Conservation (phyloP, 2,329 filamentous ascomycete species). For the Exophiala alcalophila region DNA sequence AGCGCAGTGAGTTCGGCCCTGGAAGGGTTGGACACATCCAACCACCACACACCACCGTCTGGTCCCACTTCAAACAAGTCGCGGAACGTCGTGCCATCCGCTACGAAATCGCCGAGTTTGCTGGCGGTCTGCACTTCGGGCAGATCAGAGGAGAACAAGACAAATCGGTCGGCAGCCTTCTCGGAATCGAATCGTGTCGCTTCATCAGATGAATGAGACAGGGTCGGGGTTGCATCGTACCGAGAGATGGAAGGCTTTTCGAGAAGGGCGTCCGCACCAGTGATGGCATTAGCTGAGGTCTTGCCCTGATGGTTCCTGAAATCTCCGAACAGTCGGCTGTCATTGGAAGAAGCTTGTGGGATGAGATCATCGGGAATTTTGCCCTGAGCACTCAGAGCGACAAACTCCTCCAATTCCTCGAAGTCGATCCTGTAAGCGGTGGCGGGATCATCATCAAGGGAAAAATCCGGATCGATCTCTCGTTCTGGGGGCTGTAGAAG, state of each 20-base stretch:
- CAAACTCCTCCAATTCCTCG: constrained; percentile 89
- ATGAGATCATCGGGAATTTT: constrained; percentile 38
- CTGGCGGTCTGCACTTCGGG: constrained; percentile 90
- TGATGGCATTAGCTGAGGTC: constrained; percentile 37
- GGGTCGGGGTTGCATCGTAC: constrained; percentile 13
- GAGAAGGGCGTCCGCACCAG: constrained; percentile 29
- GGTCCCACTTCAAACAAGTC: constrained; percentile 74
- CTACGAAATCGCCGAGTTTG: constrained; percentile 80
- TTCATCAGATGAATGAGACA: constrained; percentile 48
- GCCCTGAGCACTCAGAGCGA: constrained; percentile 59
- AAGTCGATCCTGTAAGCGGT: constrained; percentile 84
- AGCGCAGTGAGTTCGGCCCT: constrained; percentile 84
- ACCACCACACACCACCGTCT: constrained; percentile 92
- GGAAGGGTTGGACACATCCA: constrained; percentile 87
- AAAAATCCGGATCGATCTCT: too few relatives aligned
- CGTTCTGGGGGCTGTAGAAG: too few relatives aligned
- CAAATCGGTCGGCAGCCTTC: constrained; percentile 73
- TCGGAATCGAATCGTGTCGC: constrained; percentile 37
- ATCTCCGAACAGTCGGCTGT: constrained; percentile 60
- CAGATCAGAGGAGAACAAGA: constrained; percentile 93
- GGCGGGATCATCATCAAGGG: constrained; percentile 70
- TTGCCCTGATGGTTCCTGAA: constrained; percentile 46
- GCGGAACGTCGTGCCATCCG: constrained; percentile 84
- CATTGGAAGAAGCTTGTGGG: constrained; percentile 33
- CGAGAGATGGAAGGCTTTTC: constrained; percentile 31